Evolutionary conservation across 352 stramenopile species (phyloP).

Genomic region (Pythium aristosporum): DNA sequence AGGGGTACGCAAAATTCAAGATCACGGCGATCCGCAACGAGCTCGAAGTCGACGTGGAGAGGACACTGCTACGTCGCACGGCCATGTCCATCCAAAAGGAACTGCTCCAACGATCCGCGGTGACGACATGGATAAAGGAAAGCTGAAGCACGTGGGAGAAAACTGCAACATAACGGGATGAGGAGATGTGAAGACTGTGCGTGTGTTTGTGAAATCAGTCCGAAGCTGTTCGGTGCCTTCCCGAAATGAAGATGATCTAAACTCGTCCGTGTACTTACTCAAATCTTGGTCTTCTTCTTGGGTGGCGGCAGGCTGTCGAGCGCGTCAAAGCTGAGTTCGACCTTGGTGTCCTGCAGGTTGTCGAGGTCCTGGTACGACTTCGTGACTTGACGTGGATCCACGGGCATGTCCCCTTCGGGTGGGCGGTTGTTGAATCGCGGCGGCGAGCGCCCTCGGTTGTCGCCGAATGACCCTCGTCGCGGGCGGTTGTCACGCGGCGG

Average conservation of each 20-base stretch:
- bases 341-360: conserved; percentile 80
- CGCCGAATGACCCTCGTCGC: conserved; percentile 45
- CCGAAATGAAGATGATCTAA: background rate
- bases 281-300: conserved; percentile 87
- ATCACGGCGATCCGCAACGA: conserved; percentile 11
- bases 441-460: conserved; percentile 30
- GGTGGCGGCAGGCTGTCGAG: conserved; percentile 75
- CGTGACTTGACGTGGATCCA: conserved; percentile 78
- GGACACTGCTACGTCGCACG: conserved; percentile 2
- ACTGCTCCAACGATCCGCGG: background rate
- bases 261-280: conserved; percentile 4
- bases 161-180: background rate
- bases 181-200: background rate
- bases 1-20: conserved; percentile 20
- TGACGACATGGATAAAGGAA: conserved; percentile 1
- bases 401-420: conserved; percentile 66
- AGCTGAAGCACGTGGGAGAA: background rate
- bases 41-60: conserved; percentile 4
- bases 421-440: conserved; percentile 31
- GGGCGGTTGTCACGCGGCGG: conserved; percentile 49
- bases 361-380: conserved; percentile 85
- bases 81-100: conserved; percentile 6
- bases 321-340: conserved; percentile 82
- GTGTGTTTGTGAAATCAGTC: conserved; percentile 1
- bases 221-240: background rate